Conservation (phyloP, 1,139 yeast species). For the Kazachstania sp. region DNA sequence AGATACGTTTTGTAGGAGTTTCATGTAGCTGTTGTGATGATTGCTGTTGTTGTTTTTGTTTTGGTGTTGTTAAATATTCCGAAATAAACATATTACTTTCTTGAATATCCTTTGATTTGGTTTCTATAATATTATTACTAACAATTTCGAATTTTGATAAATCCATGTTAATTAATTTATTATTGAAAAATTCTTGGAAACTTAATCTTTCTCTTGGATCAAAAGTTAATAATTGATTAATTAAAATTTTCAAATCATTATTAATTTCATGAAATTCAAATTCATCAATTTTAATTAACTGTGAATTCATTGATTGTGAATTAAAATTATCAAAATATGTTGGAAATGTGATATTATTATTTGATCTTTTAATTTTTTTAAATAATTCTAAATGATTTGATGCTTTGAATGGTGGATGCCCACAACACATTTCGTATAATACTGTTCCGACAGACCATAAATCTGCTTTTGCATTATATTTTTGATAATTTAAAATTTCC, state of each 20-base stretch:
- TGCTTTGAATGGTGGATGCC: constrained; percentile 92
- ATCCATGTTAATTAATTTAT: constrained; percentile 35
- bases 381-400: constrained; percentile 83
- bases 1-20: background rate
- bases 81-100: constrained; percentile 61
- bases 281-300: background rate
- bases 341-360: constrained; percentile 73
- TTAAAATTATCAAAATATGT: constrained; percentile 35
- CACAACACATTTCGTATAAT: constrained; percentile 86
- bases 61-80: constrained; percentile 46
- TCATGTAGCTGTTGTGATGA: background rate
- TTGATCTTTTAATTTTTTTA: constrained; percentile 72
- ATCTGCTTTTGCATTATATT: constrained; percentile 94
- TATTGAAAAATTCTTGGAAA: constrained; percentile 74
- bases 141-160: constrained; percentile 30
- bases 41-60: background rate
- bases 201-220: constrained; percentile 84
- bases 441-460: constrained; percentile 98
- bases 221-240: constrained; percentile 67
- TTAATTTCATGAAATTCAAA: constrained; percentile 3
- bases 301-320: constrained; percentile 12
- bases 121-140: constrained; percentile 40
- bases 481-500: constrained; percentile 86
- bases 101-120: constrained; percentile 57
- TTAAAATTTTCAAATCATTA: constrained; percentile 52